Evolutionary conservation across 2,329 filamentous ascomycete genomes (phyloP).

Genomic region (Fusarium sp.): DNA sequence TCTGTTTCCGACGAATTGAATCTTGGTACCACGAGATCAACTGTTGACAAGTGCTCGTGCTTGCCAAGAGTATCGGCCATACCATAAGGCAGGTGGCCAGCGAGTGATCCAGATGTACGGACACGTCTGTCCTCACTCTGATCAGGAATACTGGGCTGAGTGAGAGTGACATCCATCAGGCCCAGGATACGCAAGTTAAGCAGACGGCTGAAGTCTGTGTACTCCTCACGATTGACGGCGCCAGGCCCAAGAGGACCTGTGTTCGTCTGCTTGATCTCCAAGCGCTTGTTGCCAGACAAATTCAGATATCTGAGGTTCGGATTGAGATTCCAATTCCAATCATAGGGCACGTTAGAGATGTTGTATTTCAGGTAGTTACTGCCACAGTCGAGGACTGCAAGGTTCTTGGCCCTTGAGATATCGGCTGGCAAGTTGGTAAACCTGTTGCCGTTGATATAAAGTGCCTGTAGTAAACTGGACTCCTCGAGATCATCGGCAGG

Average conservation of each 20-base stretch:
- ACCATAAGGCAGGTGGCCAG: constrained; percentile 90
- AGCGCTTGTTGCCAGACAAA: constrained; percentile 92
- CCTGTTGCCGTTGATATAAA: constrained; percentile 97
- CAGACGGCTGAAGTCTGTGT: constrained; percentile 88
- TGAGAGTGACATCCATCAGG: constrained; percentile 97
- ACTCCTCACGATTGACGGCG: constrained; percentile 69
- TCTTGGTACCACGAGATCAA: constrained; percentile 93
- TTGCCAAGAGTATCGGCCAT: constrained; percentile 96
- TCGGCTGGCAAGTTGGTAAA: constrained; percentile 97
- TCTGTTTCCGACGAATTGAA: constrained; percentile 92
- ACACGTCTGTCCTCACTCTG: constrained; percentile 95
- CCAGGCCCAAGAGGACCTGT: constrained; percentile 58
- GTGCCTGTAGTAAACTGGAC: constrained; percentile 82
- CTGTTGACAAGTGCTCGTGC: constrained; percentile 93
- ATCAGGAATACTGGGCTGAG: constrained; percentile 91
- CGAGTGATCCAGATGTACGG: constrained; percentile 93
- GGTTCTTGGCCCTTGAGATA: constrained; percentile 90
- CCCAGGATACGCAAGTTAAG: constrained; percentile 87
- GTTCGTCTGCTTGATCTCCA: constrained; percentile 82
- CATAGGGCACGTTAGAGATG: constrained; percentile 97
- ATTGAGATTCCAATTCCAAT: constrained; percentile 99
- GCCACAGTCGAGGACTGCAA: constrained; percentile 91
- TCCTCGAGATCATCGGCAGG: constrained; percentile 96
- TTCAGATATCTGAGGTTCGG: constrained; percentile 95
- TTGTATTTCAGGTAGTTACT: constrained; percentile 98